These are phyloP conservation scores for Neurospora crassa DNA, from an alignment of 2,329 filamentous ascomycete species.

Conservation along the genomic window DNA sequence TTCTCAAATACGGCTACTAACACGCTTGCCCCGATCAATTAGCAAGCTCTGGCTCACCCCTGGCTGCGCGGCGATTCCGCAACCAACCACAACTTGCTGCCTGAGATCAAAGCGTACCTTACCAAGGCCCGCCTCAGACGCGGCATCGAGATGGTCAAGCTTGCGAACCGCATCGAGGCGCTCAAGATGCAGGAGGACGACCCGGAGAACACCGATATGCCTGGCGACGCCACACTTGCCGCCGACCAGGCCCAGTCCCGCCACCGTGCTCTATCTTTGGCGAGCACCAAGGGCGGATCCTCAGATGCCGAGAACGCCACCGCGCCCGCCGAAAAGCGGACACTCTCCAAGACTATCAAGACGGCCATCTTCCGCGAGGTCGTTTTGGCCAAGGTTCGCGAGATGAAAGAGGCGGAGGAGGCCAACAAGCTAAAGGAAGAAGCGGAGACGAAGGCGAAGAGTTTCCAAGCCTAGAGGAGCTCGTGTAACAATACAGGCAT, in stretches of 20 bases:
- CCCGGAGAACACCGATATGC: slow-evolving; percentile 63
- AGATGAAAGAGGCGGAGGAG: slow-evolving; percentile 82
- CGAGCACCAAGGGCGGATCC: slow-evolving; percentile 14
- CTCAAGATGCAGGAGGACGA: slow-evolving; percentile 91
- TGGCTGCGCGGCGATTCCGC: slow-evolving; percentile 91
- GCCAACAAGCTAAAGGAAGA: slow-evolving; percentile 56
- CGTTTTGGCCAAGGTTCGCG: slow-evolving; percentile 83
- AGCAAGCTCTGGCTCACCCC: slow-evolving; percentile 70
- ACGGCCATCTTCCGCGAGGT: slow-evolving; percentile 86
- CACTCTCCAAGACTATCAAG: slow-evolving; percentile 41
- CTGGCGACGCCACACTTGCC: slow-evolving; percentile 50
- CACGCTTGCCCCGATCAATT: slow-evolving; percentile 4
- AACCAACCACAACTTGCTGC: slow-evolving; percentile 91
- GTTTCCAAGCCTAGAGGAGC: slow-evolving; percentile 17
- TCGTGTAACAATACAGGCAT: neutral
- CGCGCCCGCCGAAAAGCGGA: slow-evolving; percentile 26
- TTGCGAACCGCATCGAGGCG: slow-evolving; percentile 88
- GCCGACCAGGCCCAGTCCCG: slow-evolving; percentile 30
- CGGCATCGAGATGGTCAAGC: slow-evolving; percentile 91
- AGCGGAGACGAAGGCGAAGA: slow-evolving; percentile 37
- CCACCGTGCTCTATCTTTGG: slow-evolving; percentile 16
- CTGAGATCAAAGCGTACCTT: slow-evolving; percentile 92
- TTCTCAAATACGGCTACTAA: slow-evolving; percentile 1
- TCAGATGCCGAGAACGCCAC: slow-evolving; percentile 26
- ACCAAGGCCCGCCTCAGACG: slow-evolving; percentile 83